phyloP scores from a whole-genome alignment of 2,329 filamentous ascomycete species.

The Penicillium hordei region DNA sequence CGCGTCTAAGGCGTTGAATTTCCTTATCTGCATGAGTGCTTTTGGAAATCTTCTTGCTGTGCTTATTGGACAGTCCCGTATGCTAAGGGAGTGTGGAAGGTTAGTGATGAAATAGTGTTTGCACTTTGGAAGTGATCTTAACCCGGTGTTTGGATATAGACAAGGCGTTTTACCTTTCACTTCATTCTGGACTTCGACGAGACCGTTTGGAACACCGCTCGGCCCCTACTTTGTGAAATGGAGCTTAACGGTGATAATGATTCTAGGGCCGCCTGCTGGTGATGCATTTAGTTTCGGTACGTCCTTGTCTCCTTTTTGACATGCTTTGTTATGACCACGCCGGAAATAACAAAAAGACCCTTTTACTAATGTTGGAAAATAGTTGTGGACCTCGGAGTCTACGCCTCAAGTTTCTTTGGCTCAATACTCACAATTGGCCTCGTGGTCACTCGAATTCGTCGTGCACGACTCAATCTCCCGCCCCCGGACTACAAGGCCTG shows the following conservation, averaged over 20 bases:
- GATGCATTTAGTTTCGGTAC: slow-evolving; percentile 65
- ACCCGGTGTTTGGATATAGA: slow-evolving; percentile 18
- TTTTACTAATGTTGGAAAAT: neutral
- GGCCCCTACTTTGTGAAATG: slow-evolving; percentile 61
- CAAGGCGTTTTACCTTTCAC: slow-evolving; percentile 64
- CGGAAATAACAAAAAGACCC: rapidly evolving
- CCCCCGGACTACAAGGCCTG: slow-evolving; percentile 59
- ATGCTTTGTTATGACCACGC: no score
- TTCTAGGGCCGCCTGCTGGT: slow-evolving; percentile 59
- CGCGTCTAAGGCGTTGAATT: slow-evolving; percentile 56
- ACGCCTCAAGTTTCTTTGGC: neutral
- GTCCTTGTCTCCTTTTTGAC: neutral
- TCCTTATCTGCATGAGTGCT: slow-evolving; percentile 57
- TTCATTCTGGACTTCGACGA: slow-evolving; percentile 62
- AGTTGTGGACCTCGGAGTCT: slow-evolving; percentile 9
- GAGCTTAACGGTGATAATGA: slow-evolving; percentile 59
- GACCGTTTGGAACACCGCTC: slow-evolving; percentile 63
- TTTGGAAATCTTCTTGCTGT: slow-evolving; percentile 61
- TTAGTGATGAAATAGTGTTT: slow-evolving; percentile 19
- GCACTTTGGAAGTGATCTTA: neutral
- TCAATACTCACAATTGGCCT: slow-evolving; percentile 4
- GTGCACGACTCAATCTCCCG: slow-evolving; percentile 50
- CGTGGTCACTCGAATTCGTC: slow-evolving; percentile 21
- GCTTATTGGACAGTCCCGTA: slow-evolving; percentile 55
- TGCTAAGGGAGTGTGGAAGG: slow-evolving; percentile 62